phyloP scores from a whole-genome alignment of 1,284 basidiomycete genomes.

The Ustilago hordei region DNA sequence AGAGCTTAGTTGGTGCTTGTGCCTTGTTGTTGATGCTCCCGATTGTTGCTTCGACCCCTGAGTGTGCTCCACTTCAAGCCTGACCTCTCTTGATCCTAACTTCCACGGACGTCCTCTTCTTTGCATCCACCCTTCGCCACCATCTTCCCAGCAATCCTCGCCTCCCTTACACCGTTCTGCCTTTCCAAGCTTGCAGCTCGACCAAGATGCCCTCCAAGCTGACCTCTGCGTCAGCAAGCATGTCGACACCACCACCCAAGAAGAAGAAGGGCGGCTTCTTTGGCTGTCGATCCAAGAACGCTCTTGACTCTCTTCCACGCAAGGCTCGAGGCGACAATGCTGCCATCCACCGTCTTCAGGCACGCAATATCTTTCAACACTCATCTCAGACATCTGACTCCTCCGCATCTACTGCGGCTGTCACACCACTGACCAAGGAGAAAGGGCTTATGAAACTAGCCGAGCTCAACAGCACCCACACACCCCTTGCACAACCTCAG shows the following conservation, averaged over 20 bases:
- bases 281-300: constrained; percentile 48
- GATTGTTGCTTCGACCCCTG: constrained; percentile 15
- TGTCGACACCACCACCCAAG: constrained; percentile 32
- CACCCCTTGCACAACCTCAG: neutral
- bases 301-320: constrained; percentile 51
- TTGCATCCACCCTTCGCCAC: neutral
- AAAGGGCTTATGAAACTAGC: constrained; percentile 24
- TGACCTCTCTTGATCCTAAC: neutral
- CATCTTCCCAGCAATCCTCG: neutral
- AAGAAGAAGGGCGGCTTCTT: constrained; percentile 47
- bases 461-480: constrained; percentile 16
- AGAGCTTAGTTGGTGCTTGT: constrained; percentile 18
- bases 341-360: constrained; percentile 46
- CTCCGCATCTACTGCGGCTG: constrained; percentile 15
- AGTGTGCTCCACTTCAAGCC: neutral
- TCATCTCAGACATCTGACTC: constrained; percentile 10
- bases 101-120: neutral
- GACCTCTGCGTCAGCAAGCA: constrained; percentile 21
- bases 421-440: constrained; percentile 22
- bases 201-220: constrained; percentile 22
- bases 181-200: neutral
- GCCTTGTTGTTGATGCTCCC: constrained; percentile 2
- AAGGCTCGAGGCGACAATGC: constrained; percentile 43
- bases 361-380: constrained; percentile 35
- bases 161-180: neutral